Conservation (phyloP, 2,329 filamentous ascomycete genomes). For the Colletotrichum shisoi region DNA sequence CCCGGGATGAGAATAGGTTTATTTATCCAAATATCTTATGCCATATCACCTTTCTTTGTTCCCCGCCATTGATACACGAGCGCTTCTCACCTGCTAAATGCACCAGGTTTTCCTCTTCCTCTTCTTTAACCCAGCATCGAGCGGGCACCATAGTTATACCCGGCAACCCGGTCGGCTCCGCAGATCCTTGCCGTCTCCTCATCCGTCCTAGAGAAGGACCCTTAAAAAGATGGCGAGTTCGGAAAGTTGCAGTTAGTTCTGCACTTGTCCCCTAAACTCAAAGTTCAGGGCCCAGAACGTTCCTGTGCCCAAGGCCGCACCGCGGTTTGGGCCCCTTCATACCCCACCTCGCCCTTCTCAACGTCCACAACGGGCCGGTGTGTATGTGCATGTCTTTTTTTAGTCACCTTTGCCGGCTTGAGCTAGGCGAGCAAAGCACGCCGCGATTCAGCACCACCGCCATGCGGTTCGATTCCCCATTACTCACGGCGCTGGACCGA, state of each 20-base stretch:
- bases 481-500: not conserved
- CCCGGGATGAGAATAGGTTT: too few relatives aligned
- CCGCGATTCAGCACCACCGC: conserved; percentile 6
- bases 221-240: not conserved
- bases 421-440: not conserved
- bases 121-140: too few relatives aligned
- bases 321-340: not conserved
- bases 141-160: not conserved
- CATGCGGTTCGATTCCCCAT: not conserved
- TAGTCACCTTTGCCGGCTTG: conserved; percentile 8
- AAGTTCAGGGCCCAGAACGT: conserved; percentile 24
- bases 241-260: not conserved
- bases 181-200: not conserved
- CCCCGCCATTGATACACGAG: too few relatives aligned
- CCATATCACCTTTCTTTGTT: not conserved
- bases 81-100: not conserved
- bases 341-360: conserved; percentile 19
- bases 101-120: not conserved
- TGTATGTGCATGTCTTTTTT: conserved; percentile 25
- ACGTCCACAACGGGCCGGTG: not conserved
- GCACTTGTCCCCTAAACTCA: conserved; percentile 1
- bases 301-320: not conserved
- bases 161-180: not conserved
- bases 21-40: not conserved
- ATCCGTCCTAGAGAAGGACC: not conserved